Percentiles rank a stretch among this genome's conserved stretches.
These are phyloP conservation scores for Hemileia vastatrix DNA, from an alignment of 1,284 basidiomycete genomes.

Conservation along the genomic window DNA sequence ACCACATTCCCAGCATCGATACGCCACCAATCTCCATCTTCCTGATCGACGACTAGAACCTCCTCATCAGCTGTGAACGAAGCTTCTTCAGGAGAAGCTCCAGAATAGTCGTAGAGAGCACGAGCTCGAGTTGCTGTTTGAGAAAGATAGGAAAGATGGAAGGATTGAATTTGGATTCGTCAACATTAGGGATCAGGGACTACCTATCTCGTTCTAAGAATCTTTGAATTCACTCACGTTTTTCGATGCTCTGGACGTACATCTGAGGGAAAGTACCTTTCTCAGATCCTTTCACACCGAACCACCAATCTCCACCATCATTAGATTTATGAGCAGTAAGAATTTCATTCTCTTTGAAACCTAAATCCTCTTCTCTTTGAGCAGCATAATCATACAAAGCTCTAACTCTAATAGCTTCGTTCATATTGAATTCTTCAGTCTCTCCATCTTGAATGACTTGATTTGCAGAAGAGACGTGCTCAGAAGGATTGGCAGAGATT, in stretches of 20 bases:
- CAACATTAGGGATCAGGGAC: neutral
- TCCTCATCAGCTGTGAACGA: conserved; percentile 68
- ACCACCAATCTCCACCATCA: conserved; percentile 68
- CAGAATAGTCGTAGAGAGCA: conserved; percentile 67
- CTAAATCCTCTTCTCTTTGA: conserved; percentile 77
- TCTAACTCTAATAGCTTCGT: conserved; percentile 32
- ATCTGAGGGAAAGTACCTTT: conserved; percentile 83
- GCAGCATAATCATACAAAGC: conserved; percentile 73
- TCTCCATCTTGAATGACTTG: conserved; percentile 50
- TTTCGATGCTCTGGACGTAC: conserved; percentile 65
- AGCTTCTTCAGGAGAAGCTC: conserved; percentile 62
- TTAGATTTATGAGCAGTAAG: conserved; percentile 75
- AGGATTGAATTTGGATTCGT: conserved; percentile 1
- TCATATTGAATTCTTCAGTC: too few species aligned
- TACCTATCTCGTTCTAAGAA: neutral
- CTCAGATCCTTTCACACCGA: conserved; percentile 61
- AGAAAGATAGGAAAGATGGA: neutral
- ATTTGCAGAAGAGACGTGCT: too few species aligned
- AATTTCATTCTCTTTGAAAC: conserved; percentile 71
- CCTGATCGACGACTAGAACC: conserved; percentile 64
- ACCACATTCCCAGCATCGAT: conserved; percentile 69
- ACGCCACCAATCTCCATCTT: conserved; percentile 86
- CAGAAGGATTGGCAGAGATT: too few species aligned
- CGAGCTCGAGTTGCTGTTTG: conserved; percentile 55
- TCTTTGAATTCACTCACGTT: conserved; percentile 1